Evolutionary conservation across 495 filamentous ascomycete genomes (phyloP), one percentile per base, ranked within the genome.

Genomic region (Aspergillus wentii): DNA sequence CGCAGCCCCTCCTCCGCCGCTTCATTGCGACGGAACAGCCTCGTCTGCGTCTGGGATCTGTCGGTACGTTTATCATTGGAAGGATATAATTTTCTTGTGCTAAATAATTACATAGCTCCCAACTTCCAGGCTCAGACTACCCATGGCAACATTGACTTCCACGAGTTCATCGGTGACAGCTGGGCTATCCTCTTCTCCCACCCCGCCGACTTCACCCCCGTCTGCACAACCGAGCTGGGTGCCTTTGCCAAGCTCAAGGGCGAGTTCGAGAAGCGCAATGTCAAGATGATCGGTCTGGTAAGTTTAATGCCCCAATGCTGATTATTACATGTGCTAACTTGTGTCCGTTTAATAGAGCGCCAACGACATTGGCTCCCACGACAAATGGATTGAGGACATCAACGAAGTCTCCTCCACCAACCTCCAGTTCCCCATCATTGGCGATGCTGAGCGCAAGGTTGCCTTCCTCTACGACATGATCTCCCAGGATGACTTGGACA

Each of bases 151-250:
- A 78, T 83, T 31, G 74, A 83, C 43, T 83, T 83, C 59, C 75
- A 79, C 48, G 33, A 71, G 44, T 76, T 70, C 59, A 72, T 83
- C 30, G 74, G 66, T 46, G 49, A 74, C 48, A 78, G 61, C 51
- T 83, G 79, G 80, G 65, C 68, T 14, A 76, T 85, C 40, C 70
- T 85, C 20, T 83, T 84, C 60, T 82, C 78, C 7, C 81, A 85
- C 60, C 80, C 80, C 0, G 79, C 77, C 19, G 80, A 85, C 53
- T 85, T 80, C 62, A 84, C 81, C 1, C 79, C 80, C 13, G 80
- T 82, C 27, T 84, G 80, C 60, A 85, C 79, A 2, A 84, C 81
- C 10, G 80, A 85, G 51, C 68, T 85, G 15, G 80, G 80, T 8
- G 80, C 80, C 1, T 83, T 85, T 41, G 74, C 81, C 8, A 80